Percentiles rank a stretch among this genome's conserved stretches.
Conservation (phyloP, 2,329 filamentous ascomycete genomes). For the Zopfia rhizophila region DNA sequence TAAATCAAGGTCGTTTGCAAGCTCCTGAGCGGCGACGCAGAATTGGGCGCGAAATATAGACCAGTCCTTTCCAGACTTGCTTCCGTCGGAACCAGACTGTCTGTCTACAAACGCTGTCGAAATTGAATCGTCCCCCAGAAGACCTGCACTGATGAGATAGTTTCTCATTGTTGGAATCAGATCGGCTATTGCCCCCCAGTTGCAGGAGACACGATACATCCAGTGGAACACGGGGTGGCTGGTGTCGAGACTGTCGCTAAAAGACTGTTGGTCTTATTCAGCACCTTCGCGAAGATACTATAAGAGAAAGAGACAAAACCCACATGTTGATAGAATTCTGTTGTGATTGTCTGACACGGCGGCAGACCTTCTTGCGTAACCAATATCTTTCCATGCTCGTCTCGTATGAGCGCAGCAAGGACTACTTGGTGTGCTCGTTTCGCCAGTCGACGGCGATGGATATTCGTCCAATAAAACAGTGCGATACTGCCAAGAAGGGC, state of each 20-base stretch:
- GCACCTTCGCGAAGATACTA: no score
- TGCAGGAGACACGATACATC: conserved; percentile 83
- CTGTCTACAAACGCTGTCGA: conserved; percentile 61
- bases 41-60: conserved; percentile 84
- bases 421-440: conserved; percentile 65
- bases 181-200: conserved; percentile 76
- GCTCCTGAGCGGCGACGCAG: conserved; percentile 79
- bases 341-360: conserved; percentile 80
- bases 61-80: conserved; percentile 74
- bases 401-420: conserved; percentile 72
- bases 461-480: conserved; percentile 49
- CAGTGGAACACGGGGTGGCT: conserved; percentile 85
- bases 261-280: conserved; percentile 73
- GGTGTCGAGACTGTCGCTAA: conserved; percentile 78
- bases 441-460: conserved; percentile 51
- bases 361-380: conserved; percentile 76
- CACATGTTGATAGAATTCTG: conserved; percentile 56
- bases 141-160: conserved; percentile 62
- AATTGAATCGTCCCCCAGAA: conserved; percentile 11
- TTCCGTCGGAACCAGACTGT: conserved; percentile 21
- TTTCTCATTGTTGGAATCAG: conserved; percentile 77
- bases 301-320: conserved; percentile 13
- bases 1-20: conserved; percentile 74
- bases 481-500: conserved; percentile 50
- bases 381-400: conserved; percentile 71